phyloP scores from a whole-genome alignment of 805 yeast genomes.

The Lipomyces kockii region DNA sequence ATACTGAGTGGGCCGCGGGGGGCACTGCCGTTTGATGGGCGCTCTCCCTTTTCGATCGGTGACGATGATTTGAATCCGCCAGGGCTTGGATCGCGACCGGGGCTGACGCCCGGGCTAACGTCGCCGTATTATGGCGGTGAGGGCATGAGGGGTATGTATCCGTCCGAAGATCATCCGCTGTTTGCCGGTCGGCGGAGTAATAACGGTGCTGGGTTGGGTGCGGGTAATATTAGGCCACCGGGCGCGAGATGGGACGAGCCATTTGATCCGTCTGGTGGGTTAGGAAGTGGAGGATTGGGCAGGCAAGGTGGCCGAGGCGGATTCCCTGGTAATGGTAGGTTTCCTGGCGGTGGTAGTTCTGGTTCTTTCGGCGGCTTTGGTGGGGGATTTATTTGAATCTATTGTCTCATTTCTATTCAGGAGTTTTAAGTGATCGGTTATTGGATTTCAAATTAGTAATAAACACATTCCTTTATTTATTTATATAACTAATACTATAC shows the following conservation, averaged over 20 bases:
- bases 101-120: conserved; percentile 40
- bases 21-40: neutral
- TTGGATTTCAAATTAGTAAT: neutral
- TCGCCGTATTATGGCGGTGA: conserved; percentile 19
- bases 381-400: conserved; percentile 10
- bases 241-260: conserved; percentile 51
- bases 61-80: conserved; percentile 49
- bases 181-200: conserved; percentile 37
- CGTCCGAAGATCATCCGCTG: conserved; percentile 37
- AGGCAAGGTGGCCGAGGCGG: conserved; percentile 4
- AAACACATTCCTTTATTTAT: neutral
- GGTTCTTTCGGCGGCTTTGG: conserved; percentile 29
- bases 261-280: conserved; percentile 34
- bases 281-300: conserved; percentile 1
- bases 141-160: conserved; percentile 36
- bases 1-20: conserved; percentile 32
- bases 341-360: conserved; percentile 21
- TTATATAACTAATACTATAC: neutral
- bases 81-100: conserved; percentile 47
- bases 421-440: neutral
- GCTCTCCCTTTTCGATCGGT: conserved; percentile 44
- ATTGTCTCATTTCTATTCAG: neutral
- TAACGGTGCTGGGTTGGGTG: conserved; percentile 23
- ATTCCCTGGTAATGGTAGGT: conserved; percentile 1
- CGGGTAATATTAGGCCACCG: conserved; percentile 43